phyloP scores from a whole-genome alignment of 2,329 filamentous ascomycete species.

The Microcyclosporella mali region DNA sequence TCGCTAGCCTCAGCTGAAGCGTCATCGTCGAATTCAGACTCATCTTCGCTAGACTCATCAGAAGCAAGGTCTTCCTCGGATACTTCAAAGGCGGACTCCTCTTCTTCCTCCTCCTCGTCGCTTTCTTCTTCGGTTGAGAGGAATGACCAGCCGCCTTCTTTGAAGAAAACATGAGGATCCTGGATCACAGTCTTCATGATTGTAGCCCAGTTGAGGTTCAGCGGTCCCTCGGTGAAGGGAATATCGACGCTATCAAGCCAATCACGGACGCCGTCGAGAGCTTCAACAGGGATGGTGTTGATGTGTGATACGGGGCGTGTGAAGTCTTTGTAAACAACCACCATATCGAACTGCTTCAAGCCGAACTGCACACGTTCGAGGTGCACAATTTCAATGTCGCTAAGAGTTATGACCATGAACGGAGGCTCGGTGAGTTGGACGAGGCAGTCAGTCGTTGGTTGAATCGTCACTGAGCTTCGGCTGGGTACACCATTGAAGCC shows the following conservation, averaged over 20 bases:
- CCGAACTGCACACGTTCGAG: constrained; percentile 93
- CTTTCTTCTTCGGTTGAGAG: constrained; percentile 83
- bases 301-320: constrained; percentile 83
- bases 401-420: constrained; percentile 90
- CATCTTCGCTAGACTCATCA: constrained; percentile 79
- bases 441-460: constrained; percentile 92
- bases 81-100: constrained; percentile 89
- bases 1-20: constrained; percentile 76
- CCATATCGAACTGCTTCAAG: constrained; percentile 97
- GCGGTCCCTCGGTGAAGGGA: constrained; percentile 83
- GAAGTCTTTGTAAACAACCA: constrained; percentile 98
- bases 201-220: constrained; percentile 97
- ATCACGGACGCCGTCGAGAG: constrained; percentile 90
- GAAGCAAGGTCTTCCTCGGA: constrained; percentile 71
- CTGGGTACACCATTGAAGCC: constrained; percentile 96
- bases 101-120: constrained; percentile 67
- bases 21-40: constrained; percentile 89
- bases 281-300: constrained; percentile 97
- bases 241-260: constrained; percentile 96
- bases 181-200: constrained; percentile 99
- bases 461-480: constrained; percentile 89
- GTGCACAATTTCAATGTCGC: constrained; percentile 94
- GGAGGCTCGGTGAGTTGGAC: constrained; percentile 96
- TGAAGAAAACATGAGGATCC: constrained; percentile 92
- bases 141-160: constrained; percentile 93